Percentiles rank a stretch among this genome's conserved stretches.
Evolutionary conservation across 1,284 basidiomycete species (phyloP).

Genomic region (Trichosporon sp.): DNA sequence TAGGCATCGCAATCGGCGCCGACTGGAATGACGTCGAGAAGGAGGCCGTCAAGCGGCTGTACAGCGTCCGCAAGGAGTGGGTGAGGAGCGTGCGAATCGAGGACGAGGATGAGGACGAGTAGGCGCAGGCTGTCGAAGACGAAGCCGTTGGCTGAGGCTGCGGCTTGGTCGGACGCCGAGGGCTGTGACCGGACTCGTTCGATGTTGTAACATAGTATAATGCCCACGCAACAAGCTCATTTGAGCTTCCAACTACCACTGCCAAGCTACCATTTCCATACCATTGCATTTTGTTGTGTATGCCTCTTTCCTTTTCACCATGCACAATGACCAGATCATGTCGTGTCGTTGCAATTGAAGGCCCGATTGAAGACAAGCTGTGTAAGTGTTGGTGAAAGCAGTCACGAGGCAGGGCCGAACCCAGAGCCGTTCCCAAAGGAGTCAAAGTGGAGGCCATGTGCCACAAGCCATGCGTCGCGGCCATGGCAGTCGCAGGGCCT

Average conservation of each 20-base stretch:
- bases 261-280: too few relatives aligned
- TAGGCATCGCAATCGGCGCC: not conserved
- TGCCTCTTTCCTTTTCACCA: not conserved
- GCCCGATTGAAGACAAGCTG: not conserved
- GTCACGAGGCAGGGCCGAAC: not conserved
- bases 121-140: not conserved
- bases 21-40: not conserved
- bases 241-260: too few relatives aligned
- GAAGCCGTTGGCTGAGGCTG: too few relatives aligned
- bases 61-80: not conserved
- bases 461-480: not conserved
- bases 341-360: not conserved
- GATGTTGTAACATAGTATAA: not conserved
- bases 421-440: not conserved
- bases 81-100: not conserved
- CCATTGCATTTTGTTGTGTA: not conserved
- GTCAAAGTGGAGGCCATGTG: not conserved
- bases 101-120: not conserved
- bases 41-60: slow-evolving; percentile 3
- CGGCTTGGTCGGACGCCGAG: too few relatives aligned
- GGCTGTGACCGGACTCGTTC: too few relatives aligned
- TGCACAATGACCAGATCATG: not conserved
- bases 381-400: not conserved
- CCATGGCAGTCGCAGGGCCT: not conserved
- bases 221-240: not conserved